These are phyloP conservation scores for Vigna hirtella DNA, from an alignment of 306 rosid species.

Conservation along the genomic window DNA sequence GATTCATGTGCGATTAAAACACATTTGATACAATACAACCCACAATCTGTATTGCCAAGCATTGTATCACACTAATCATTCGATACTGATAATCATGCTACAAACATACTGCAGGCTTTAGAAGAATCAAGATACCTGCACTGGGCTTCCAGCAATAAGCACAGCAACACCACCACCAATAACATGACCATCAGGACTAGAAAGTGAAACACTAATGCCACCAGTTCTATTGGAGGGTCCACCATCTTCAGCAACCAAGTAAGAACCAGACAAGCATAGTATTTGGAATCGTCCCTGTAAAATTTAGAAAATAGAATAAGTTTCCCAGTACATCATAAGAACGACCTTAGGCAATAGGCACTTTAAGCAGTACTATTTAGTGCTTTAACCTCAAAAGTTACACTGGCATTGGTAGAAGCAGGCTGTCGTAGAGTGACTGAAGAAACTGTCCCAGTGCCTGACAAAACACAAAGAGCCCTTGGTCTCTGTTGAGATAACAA, in stretches of 20 bases:
- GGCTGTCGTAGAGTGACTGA: constrained; percentile 87
- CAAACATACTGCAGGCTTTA: background rate
- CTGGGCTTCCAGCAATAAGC: constrained; percentile 84
- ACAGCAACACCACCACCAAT: constrained; percentile 84
- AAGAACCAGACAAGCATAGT: constrained; percentile 94
- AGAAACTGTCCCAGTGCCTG: constrained; percentile 85
- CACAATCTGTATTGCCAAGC: too few relatives aligned
- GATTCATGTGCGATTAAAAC: too few relatives aligned
- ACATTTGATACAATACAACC: too few relatives aligned
- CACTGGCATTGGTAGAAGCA: constrained; percentile 76
- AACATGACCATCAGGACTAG: constrained; percentile 88
- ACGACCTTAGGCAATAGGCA: constrained; percentile 11
- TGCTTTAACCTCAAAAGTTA: constrained; percentile 75
- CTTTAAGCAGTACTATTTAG: constrained; percentile 10
- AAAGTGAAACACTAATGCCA: constrained; percentile 85
- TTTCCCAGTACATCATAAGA: constrained; percentile 24
- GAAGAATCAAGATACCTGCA: constrained; percentile 70
- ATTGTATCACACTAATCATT: too few relatives aligned
- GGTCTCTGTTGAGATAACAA: constrained; percentile 91
- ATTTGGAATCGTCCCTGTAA: constrained; percentile 92
- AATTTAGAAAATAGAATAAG: constrained; percentile 11
- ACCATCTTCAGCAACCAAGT: constrained; percentile 92
- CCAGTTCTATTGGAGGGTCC: constrained; percentile 85
- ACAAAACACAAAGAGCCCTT: constrained; percentile 90
- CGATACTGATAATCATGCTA: too few relatives aligned